These are phyloP conservation scores for Macrophomina phaseolina DNA, from an alignment of 2,329 filamentous ascomycete species.

Conservation along the genomic window DNA sequence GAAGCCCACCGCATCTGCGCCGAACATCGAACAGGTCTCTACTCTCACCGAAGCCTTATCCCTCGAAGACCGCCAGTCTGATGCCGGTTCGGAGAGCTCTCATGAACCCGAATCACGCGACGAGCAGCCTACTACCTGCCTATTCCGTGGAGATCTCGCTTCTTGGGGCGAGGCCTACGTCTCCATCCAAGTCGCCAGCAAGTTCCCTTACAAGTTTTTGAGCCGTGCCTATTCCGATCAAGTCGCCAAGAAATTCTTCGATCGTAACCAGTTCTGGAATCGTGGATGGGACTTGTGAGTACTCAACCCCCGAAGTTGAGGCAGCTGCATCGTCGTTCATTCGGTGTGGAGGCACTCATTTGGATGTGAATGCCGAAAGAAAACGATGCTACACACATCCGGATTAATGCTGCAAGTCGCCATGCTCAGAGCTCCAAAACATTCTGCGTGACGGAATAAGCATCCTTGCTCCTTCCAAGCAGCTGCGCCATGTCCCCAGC, in stretches of 20 bases:
- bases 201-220: conserved; percentile 66
- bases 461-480: too few species aligned
- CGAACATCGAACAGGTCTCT: background rate
- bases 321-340: too few species aligned
- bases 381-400: too few species aligned
- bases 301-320: background rate
- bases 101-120: conserved; percentile 2
- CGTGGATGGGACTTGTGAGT: conserved; percentile 79
- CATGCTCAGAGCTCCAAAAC: too few species aligned
- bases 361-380: too few species aligned
- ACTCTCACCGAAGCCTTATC: conserved; percentile 4
- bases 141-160: conserved; percentile 14
- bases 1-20: background rate
- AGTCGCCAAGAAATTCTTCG: conserved; percentile 62
- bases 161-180: conserved; percentile 37
- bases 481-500: background rate
- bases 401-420: too few species aligned
- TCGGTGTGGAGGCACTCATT: too few species aligned
- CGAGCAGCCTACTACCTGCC: background rate
- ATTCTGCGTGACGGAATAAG: too few species aligned
- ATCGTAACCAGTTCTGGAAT: conserved; percentile 61
- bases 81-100: conserved; percentile 6
- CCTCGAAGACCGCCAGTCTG: background rate
- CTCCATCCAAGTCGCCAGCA: conserved; percentile 55
- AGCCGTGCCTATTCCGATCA: conserved; percentile 55